Percentiles rank a stretch among this genome's conserved stretches.
These are phyloP conservation scores for Solanum bukasovii DNA, from an alignment of 257 asterid species.

Conservation along the genomic window DNA sequence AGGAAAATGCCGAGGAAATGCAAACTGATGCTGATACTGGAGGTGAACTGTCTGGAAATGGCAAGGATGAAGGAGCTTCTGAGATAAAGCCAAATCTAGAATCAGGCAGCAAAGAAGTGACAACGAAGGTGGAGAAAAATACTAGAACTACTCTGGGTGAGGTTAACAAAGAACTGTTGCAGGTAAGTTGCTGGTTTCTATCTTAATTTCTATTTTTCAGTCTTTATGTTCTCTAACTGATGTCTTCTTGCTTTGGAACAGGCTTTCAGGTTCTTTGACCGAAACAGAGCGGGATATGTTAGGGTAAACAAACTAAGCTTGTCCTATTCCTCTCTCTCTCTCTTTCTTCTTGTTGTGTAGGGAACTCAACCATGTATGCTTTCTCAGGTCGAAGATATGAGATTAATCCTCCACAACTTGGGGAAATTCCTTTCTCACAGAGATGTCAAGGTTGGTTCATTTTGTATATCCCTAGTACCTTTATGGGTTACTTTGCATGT, in stretches of 20 bases:
- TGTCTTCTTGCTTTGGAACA: slow-evolving; percentile 17
- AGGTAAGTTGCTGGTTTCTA: slow-evolving; percentile 30
- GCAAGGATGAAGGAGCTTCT: slow-evolving; percentile 20
- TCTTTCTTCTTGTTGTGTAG: neutral
- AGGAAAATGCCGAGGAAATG: slow-evolving; percentile 32
- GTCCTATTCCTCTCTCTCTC: neutral
- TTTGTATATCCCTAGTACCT: neutral
- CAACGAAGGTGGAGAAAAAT: slow-evolving; percentile 29
- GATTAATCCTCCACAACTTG: slow-evolving; percentile 72
- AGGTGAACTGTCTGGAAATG: slow-evolving; percentile 11
- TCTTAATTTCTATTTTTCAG: neutral
- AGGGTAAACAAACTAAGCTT: slow-evolving; percentile 37
- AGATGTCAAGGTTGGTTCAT: slow-evolving; percentile 70
- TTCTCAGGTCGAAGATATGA: slow-evolving; percentile 85
- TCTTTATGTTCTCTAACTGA: neutral
- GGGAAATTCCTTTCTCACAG: slow-evolving; percentile 77
- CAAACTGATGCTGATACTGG: slow-evolving; percentile 20
- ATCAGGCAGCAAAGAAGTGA: slow-evolving; percentile 29
- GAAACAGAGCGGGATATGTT: slow-evolving; percentile 75
- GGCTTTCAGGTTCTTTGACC: slow-evolving; percentile 98
- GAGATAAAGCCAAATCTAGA: slow-evolving; percentile 15
- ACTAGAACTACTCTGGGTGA: slow-evolving; percentile 14
- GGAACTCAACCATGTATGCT: neutral
- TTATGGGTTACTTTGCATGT: neutral
- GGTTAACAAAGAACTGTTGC: slow-evolving; percentile 61